Evolutionary conservation across 306 rosid genomes (phyloP), one percentile per base, ranked within the genome.

Genomic region (Vigna trinervia): DNA sequence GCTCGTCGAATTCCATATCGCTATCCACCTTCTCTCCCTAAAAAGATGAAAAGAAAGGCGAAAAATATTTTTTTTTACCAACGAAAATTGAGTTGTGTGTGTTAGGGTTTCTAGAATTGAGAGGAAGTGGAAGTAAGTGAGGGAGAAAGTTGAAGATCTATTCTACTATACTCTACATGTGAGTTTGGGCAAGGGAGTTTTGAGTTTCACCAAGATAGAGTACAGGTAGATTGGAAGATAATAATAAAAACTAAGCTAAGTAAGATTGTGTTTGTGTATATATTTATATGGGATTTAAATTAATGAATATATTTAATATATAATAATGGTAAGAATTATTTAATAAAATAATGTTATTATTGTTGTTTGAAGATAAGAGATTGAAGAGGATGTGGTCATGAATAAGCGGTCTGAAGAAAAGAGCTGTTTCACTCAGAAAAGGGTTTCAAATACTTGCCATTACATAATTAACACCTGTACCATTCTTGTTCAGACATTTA

Each of bases 381-480:
- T 39, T 15, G 86, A 68, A 77, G 84, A 88, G 89, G 90, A 81
- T 89, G 97, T 89, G 97, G 96, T 69, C 96, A 89, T 90, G 83
- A 89, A 92, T 89, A 79, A 80, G 80, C 84, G 86, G 75, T 71
- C 80, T 80, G 86, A 88, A 82, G 68, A 82, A 88, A 84, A 86
- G 76, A 86, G 80, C 52, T 73, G 92, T 89, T 89, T 88, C 77
- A 69, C 71, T 73, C 79, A 83, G 83, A 57, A 81, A 76, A 71
- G 76, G 56, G 77, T 82, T 78, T 80, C 79, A 48, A 32, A 59
- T 66, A 26, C 78, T 82, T 71, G 30, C 79, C 81, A 74, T 72
- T 83, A 46, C 79, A 77, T 77, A 53, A 77, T 75, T 69, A 77
- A 74, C 85, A 81, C 64, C 32, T 81, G 81, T 63, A 71, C 79